Conservation (phyloP, 2,329 filamentous ascomycete genomes). For the Bipolaris victoriae region DNA sequence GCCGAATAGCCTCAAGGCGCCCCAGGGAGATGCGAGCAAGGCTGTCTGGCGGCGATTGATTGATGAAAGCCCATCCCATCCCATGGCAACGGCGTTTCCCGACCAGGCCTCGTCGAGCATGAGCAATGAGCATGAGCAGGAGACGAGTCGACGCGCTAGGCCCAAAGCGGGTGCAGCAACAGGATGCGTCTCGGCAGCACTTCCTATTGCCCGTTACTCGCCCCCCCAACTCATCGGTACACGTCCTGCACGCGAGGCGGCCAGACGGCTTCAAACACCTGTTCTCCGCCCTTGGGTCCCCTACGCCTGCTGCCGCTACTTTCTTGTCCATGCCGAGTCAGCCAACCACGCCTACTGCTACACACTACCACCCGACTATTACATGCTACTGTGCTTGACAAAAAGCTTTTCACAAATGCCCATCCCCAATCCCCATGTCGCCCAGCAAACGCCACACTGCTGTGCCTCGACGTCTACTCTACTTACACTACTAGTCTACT, state of each 20-base stretch:
- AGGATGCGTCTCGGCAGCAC: slow-evolving; percentile 21
- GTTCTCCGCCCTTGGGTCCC: slow-evolving; percentile 13
- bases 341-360: background rate
- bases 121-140: too few relatives aligned
- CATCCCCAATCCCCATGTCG: background rate
- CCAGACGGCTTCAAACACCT: slow-evolving; percentile 24
- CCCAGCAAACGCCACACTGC: background rate
- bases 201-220: slow-evolving; percentile 22
- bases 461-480: background rate
- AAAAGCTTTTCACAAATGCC: background rate
- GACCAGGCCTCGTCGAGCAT: background rate
- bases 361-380: too few relatives aligned
- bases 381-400: background rate
- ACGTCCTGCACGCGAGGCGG: slow-evolving; percentile 13
- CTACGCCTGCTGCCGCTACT: too few relatives aligned
- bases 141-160: background rate
- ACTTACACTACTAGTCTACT: background rate
- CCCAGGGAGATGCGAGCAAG: background rate
- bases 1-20: background rate
- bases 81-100: slow-evolving; percentile 1
- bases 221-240: slow-evolving; percentile 23
- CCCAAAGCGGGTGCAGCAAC: slow-evolving; percentile 3
- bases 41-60: background rate
- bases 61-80: too few relatives aligned
- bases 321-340: slow-evolving; percentile 1